Evolutionary conservation across 352 stramenopile species (phyloP), one percentile per base, ranked within the genome.

Genomic region (Pythium coloratum): DNA sequence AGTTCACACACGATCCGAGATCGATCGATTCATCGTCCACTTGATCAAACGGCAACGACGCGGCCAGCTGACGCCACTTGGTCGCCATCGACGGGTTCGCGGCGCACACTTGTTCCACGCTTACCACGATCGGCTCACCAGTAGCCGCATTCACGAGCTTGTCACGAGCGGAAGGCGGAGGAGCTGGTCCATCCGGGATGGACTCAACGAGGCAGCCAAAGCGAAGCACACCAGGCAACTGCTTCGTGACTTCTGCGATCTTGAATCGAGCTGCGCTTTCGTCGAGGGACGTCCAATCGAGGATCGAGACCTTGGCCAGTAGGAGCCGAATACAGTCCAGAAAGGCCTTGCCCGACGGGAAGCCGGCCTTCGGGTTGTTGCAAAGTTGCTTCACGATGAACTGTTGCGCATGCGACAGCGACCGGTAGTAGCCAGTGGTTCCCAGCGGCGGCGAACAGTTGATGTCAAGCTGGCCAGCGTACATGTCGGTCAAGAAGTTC

Each of bases 211-310:
- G 59, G 9, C 72, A 75, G 0, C 82, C 84, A 1, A 76, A 86
- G 34, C 78, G 78, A 12, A 91, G 26, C n/a, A 89, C 51, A 2
- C 72, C 76, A 3, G 82, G 61, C 0, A 92, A 49, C 49, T 86
- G 82, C 0, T 71, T 72, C 10, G 57, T 73, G 16, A 86, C 53
- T 55, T 92, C 84, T 5, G 76, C 69, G 9, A 92, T 44, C 51
- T 89, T 78, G 30, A 91, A 78, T 50, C 61, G 71, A 7, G 80
- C 58, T 2, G 76, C 73, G 30, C 70, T 90, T 34, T 87, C 78
- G 16, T 91, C 80, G 13, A 91, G 64, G 13, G 77, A 77, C 44
- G 85, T 94, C 85, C 85, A 94, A 61, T 92, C 85, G 44, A 94
- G 55, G 30, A 91, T 88, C 16, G 80, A 82, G 2, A 94, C 86